These are phyloP conservation scores for Lipomyces oligophaga DNA, from an alignment of 805 yeast species.

Conservation along the genomic window DNA sequence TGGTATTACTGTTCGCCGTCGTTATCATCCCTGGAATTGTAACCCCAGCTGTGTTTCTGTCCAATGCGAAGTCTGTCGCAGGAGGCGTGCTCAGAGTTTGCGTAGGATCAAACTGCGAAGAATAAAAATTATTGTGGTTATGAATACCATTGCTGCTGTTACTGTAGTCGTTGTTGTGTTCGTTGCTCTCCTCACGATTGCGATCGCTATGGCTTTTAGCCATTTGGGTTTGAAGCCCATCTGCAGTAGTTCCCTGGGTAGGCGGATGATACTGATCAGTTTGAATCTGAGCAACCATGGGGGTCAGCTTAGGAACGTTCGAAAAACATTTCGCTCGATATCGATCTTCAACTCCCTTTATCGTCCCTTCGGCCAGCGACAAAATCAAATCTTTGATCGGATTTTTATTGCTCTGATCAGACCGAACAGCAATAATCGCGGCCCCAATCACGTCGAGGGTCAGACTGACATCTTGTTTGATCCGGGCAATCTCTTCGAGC, in stretches of 20 bases:
- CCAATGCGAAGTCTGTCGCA: slow-evolving; percentile 1
- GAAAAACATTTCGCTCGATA: not conserved
- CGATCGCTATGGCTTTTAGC: slow-evolving; percentile 1
- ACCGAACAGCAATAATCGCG: slow-evolving; percentile 12
- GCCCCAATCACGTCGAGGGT: slow-evolving; percentile 16
- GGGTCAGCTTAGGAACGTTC: no score
- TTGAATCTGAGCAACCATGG: slow-evolving; percentile 11
- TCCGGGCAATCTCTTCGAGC: slow-evolving; percentile 12
- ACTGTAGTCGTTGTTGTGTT: slow-evolving; percentile 1
- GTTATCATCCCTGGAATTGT: no score
- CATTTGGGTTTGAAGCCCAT: not conserved
- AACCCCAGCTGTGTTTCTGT: no score
- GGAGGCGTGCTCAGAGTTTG: not conserved
- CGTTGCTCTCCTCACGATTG: not conserved
- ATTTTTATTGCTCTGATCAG: slow-evolving; percentile 10
- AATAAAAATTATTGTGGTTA: not conserved
- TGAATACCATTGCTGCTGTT: slow-evolving; percentile 1
- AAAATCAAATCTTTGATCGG: slow-evolving; percentile 15
- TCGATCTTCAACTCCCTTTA: slow-evolving; percentile 18
- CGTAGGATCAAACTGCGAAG: not conserved
- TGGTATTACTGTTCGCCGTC: slow-evolving; percentile 1
- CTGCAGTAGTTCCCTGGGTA: not conserved
- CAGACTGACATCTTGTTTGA: slow-evolving; percentile 16
- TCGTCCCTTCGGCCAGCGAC: slow-evolving; percentile 12
- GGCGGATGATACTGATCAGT: slow-evolving; percentile 4